Conservation (phyloP, 257 asterid species). For the Solanum neorickii region DNA sequence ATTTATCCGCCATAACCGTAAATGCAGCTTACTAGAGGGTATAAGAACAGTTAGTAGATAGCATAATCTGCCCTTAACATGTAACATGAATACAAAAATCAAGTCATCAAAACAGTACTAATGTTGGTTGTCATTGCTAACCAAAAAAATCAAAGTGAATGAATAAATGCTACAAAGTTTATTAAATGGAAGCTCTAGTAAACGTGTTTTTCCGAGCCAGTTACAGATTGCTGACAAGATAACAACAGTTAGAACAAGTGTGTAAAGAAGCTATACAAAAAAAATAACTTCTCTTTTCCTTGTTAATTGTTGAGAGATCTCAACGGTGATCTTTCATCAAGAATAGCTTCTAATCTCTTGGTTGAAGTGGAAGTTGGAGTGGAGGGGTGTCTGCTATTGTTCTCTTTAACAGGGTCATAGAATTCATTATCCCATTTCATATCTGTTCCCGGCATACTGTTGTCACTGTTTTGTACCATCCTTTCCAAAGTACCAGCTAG, state of each 20-base stretch:
- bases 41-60: neutral
- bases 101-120: neutral
- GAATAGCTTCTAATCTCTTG: slow-evolving; percentile 43
- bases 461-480: slow-evolving; percentile 28
- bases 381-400: slow-evolving; percentile 21
- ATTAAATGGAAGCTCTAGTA: neutral
- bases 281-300: neutral
- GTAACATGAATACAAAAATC: neutral
- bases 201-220: neutral
- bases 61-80: neutral
- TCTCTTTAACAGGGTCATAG: slow-evolving; percentile 42
- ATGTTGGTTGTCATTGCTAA: neutral
- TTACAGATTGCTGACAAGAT: neutral
- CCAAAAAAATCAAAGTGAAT: neutral
- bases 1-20: neutral
- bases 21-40: neutral
- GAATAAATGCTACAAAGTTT: neutral
- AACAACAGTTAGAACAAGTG: neutral
- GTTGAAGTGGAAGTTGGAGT: slow-evolving; percentile 29
- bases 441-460: neutral
- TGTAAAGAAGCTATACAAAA: slow-evolving; percentile 3
- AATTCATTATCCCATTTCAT: slow-evolving; percentile 15
- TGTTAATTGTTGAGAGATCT: slow-evolving; percentile 47
- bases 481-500: slow-evolving; percentile 38
- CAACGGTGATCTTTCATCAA: slow-evolving; percentile 56